These are phyloP conservation scores for Trichosanthes cucumerina DNA, from an alignment of 306 rosid species.

Conservation along the genomic window DNA sequence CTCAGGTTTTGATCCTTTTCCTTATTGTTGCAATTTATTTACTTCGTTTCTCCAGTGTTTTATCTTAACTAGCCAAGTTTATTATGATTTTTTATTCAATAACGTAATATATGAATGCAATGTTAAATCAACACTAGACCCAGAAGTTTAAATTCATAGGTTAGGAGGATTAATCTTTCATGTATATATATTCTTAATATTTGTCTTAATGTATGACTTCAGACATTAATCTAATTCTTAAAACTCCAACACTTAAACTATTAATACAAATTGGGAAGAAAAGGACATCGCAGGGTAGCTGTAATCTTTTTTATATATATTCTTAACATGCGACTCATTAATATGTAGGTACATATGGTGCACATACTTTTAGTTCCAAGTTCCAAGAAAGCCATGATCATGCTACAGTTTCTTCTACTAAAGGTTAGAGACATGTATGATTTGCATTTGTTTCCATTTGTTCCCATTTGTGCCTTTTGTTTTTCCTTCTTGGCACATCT, in stretches of 20 bases:
- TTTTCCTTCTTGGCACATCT: background rate
- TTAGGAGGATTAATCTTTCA: background rate
- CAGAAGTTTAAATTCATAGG: background rate
- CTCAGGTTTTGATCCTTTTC: conserved; percentile 24
- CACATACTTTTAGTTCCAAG: conserved; percentile 40
- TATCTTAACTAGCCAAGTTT: background rate
- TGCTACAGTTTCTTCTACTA: conserved; percentile 39
- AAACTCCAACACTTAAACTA: background rate
- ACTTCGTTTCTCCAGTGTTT: background rate
- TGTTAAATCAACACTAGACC: background rate
- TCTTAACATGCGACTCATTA: conserved; percentile 23
- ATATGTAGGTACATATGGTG: conserved; percentile 38
- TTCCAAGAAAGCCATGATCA: conserved; percentile 42
- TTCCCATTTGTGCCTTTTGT: background rate
- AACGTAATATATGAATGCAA: background rate
- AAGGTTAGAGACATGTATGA: conserved; percentile 50
- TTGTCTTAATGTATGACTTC: background rate
- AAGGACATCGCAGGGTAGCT: background rate
- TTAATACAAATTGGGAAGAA: background rate
- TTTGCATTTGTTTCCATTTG: background rate
- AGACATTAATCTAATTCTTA: background rate
- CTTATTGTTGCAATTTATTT: conserved; percentile 5
- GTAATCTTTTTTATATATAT: background rate
- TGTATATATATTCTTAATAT: no score
- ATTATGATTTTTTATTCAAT: background rate